These are phyloP conservation scores for Backusella tuberculispora DNA, from an alignment of 192 early-diverging fungal species.

Conservation along the genomic window DNA sequence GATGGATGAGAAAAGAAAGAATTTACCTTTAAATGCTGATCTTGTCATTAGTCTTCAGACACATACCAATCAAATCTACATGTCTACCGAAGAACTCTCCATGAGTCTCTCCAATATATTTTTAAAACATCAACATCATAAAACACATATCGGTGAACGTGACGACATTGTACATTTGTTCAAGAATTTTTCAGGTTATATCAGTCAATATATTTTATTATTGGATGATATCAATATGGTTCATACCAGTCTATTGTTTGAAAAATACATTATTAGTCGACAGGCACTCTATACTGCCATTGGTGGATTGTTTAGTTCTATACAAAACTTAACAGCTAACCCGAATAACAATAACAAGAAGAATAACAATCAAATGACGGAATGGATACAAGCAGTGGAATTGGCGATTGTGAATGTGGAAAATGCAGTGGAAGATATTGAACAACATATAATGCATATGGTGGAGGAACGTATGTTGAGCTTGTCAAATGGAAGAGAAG, in stretches of 20 bases:
- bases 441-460: constrained; percentile 20
- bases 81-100: constrained; percentile 1
- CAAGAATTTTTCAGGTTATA: constrained; percentile 13
- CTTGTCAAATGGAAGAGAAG: neutral
- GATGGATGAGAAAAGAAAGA: neutral
- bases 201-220: constrained; percentile 30
- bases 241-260: neutral
- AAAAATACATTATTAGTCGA: neutral
- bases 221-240: constrained; percentile 28
- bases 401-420: constrained; percentile 14
- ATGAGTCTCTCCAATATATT: neutral
- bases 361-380: neutral
- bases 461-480: constrained; percentile 18
- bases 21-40: constrained; percentile 21
- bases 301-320: constrained; percentile 25
- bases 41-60: constrained; percentile 19
- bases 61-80: constrained; percentile 24
- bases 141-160: neutral
- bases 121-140: neutral
- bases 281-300: constrained; percentile 29
- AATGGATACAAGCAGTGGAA: constrained; percentile 4
- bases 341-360: neutral
- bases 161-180: constrained; percentile 11
- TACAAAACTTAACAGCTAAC: constrained; percentile 22
- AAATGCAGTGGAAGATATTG: constrained; percentile 15